Evolutionary conservation across 345 rosid species (phyloP).

Genomic region (Salix udensis): DNA sequence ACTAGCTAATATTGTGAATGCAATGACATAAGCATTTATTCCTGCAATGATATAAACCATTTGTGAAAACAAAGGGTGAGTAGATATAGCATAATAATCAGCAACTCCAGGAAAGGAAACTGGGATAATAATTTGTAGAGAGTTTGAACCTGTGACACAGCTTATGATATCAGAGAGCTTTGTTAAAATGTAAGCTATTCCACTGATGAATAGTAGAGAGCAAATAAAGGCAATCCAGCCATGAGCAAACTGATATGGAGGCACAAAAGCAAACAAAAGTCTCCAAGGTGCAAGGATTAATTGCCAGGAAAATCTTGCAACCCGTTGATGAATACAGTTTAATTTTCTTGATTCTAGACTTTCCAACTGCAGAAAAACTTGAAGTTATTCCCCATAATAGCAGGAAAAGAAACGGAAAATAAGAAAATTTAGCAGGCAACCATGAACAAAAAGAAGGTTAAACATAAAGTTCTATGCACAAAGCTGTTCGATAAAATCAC

Average conservation of each 20-base stretch:
- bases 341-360: constrained; percentile 53
- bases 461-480: neutral
- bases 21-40: constrained; percentile 85
- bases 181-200: constrained; percentile 75
- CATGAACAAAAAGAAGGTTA: neutral
- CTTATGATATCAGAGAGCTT: constrained; percentile 74
- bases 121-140: constrained; percentile 1
- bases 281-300: constrained; percentile 68
- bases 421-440: neutral
- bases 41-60: constrained; percentile 38
- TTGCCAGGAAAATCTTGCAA: constrained; percentile 55
- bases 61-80: neutral
- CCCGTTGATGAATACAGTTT: constrained; percentile 32
- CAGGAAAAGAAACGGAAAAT: neutral
- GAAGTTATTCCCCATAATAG: neutral
- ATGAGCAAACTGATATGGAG: constrained; percentile 79
- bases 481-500: neutral
- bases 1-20: constrained; percentile 84
- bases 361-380: constrained; percentile 57
- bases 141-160: constrained; percentile 75
- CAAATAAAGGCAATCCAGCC: constrained; percentile 90
- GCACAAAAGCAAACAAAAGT: constrained; percentile 81
- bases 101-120: neutral
- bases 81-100: neutral
- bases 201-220: constrained; percentile 77